phyloP scores from a whole-genome alignment of 805 yeast genomes.

The Kodamaea kakaduensis region DNA sequence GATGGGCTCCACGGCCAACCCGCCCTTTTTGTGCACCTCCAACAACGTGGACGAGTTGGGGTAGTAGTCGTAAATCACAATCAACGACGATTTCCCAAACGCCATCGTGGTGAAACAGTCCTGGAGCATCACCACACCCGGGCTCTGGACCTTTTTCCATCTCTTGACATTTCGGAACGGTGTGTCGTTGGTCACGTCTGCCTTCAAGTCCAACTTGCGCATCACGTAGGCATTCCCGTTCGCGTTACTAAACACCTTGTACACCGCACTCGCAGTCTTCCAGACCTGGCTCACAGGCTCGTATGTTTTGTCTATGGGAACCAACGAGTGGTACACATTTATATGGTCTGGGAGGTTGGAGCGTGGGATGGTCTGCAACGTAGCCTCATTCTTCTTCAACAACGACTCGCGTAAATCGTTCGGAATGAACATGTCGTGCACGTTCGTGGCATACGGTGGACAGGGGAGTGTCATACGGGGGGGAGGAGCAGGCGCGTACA shows the following conservation, averaged over 20 bases:
- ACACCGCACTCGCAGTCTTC: slow-evolving; percentile 58
- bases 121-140: slow-evolving; percentile 58
- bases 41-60: slow-evolving; percentile 70
- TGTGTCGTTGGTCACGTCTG: slow-evolving; percentile 42
- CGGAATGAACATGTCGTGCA: slow-evolving; percentile 67
- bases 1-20: slow-evolving; percentile 44
- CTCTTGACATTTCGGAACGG: slow-evolving; percentile 57
- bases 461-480: slow-evolving; percentile 61
- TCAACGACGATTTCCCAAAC: slow-evolving; percentile 64
- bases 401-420: slow-evolving; percentile 67
- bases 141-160: slow-evolving; percentile 56
- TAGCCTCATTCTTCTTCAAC: slow-evolving; percentile 73
- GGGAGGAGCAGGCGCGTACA: slow-evolving; percentile 87
- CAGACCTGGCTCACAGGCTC: slow-evolving; percentile 35
- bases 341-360: slow-evolving; percentile 54
- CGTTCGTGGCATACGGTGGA: slow-evolving; percentile 67
- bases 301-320: slow-evolving; percentile 61
- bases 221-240: slow-evolving; percentile 79
- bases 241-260: slow-evolving; percentile 72
- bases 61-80: slow-evolving; percentile 78
- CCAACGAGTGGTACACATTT: slow-evolving; percentile 71
- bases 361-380: slow-evolving; percentile 58
- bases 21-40: slow-evolving; percentile 56
- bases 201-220: slow-evolving; percentile 60
- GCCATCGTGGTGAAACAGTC: slow-evolving; percentile 87